A percentile compares a stretch with the other conserved stretches of the same genome.
These are phyloP conservation scores for Obba rivulosa DNA, from an alignment of 768 basidiomycete genomes.

Conservation along the genomic window DNA sequence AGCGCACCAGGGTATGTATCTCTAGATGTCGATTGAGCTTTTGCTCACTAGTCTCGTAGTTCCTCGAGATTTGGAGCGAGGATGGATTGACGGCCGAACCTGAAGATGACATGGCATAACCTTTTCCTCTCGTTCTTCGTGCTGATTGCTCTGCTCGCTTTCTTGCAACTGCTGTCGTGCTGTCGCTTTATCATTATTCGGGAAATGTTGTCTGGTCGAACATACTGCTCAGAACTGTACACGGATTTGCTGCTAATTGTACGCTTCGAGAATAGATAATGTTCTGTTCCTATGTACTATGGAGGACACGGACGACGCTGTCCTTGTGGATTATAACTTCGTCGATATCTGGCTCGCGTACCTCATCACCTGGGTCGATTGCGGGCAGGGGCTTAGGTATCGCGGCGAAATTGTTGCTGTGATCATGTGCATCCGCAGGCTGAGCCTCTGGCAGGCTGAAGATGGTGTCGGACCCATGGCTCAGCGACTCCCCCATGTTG, in stretches of 20 bases:
- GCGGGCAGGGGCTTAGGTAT: too few relatives aligned
- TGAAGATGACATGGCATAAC: constrained; percentile 23
- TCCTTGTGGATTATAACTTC: too few relatives aligned
- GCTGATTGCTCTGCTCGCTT: neutral
- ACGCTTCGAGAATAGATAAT: too few relatives aligned
- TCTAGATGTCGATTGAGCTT: constrained; percentile 7
- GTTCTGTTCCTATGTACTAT: too few relatives aligned
- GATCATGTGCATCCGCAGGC: too few relatives aligned
- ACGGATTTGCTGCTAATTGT: too few relatives aligned
- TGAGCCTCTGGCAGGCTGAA: too few relatives aligned
- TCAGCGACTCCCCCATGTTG: constrained; percentile 13
- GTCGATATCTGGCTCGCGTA: too few relatives aligned
- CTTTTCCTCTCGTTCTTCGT: neutral
- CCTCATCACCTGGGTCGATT: too few relatives aligned
- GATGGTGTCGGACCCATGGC: neutral
- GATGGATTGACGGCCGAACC: constrained; percentile 70
- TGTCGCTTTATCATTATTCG: neutral
- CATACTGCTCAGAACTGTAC: neutral
- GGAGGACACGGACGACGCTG: too few relatives aligned
- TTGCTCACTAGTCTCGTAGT: constrained; percentile 33
- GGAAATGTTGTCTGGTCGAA: too few relatives aligned
- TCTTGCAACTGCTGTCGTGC: neutral
- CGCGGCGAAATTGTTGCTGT: too few relatives aligned
- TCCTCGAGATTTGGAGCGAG: constrained; percentile 77
- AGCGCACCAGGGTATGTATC: constrained; percentile 57